Evolutionary conservation across 139 green algal species (phyloP), one percentile per base, ranked within the genome.

Genomic region (Micromonas pusilla): DNA sequence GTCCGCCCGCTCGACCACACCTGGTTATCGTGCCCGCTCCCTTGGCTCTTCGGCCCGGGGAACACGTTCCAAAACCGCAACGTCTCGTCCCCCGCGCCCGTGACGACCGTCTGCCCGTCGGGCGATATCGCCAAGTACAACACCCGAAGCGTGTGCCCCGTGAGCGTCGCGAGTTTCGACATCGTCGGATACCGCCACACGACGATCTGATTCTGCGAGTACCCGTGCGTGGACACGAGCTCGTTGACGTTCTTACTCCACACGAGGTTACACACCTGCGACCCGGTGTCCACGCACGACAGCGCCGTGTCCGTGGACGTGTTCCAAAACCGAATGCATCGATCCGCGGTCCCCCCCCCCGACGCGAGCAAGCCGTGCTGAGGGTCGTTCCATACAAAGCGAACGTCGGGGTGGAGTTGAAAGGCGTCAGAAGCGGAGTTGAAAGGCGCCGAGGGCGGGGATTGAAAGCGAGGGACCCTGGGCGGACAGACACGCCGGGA

Each of bases 211-310:
- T 98, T 98, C 80, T 98, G 93, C 77, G 81, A 91, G 88, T 98
- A 98, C 21, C 94, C 94, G 81, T 98, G 94, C n/a, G 94, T 97
- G 79, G 83, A 93, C 52, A 97, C 94, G 71, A 98, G 88, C 89
- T 98, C 94, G 82, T 98, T 98, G 25, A 94, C 90, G 80, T 97
- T 98, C 66, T 94, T 94, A 70, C 86, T 93, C 94, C 94, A 98
- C 4, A 88, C 86, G 34, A 98, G 85, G 86, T 98, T 98, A 88
- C 94, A 98, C 28, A 98, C 94, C 39, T 80, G 74, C 3, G 62
- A 91, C 54, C 92, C 94, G 33, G 94, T 98, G 86, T 98, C 94
- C 3, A 98, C 87, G 72, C 66, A 88, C 65, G 86, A 89, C 63
- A 98, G 62, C 0, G 83, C 57, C 6, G 81, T 82, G 52, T 86